Base-by-base conservation (phyloP, 2,329 filamentous ascomycete genomes). In the Nakataea oryzae region DNA sequence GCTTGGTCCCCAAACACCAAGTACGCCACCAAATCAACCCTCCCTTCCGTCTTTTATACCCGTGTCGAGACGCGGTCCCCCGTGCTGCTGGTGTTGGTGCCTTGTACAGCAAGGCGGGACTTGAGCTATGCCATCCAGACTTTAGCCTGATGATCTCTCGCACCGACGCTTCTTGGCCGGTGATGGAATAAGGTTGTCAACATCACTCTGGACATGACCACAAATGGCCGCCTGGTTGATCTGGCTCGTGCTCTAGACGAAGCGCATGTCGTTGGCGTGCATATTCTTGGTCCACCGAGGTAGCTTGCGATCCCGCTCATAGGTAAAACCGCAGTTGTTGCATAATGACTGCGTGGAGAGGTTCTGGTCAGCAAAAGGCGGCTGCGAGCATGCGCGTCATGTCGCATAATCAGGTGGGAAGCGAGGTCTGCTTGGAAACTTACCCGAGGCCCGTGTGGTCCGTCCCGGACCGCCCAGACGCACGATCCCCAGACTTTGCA, bases 391-490 rank as follows among this genome's bases (percentile, higher is more conserved):
- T 60, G 14, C 59, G 54, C 13, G 24, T 13, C 3, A 29, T 58
- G 24, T 57, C 21, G 61, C 11, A 55, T 3, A 60, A 67, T 64
- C 66, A 61, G 55, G 61, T 63, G 64, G 58, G 64, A 56, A 56
- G 54, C 47, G 2, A 56, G 47, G 54, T 32, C n/a, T 63, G 21
- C 72, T 21, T 13, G 14, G 54, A 34, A 61, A 76, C 89, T 82
- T 78, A 95, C 91, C 75, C 90, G 88, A 66, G 90, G 84, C 62
- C 93, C 93, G 62, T 84, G 80, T 17, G 95, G 95, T 28, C 95
- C 95, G 75, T 97, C 93, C 69, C 95, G 82, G 3, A 97, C 93
- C 59, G 91, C 93, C 95, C 95, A 99, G 11, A 97, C 91, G 30
- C 91, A 89, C 59, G 88, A 88, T 21, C 93, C 95, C 86, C 90